Evolutionary conservation across 2,329 filamentous ascomycete species (phyloP), one percentile per base, ranked within the genome.

Genomic region (Fusarium continuum): DNA sequence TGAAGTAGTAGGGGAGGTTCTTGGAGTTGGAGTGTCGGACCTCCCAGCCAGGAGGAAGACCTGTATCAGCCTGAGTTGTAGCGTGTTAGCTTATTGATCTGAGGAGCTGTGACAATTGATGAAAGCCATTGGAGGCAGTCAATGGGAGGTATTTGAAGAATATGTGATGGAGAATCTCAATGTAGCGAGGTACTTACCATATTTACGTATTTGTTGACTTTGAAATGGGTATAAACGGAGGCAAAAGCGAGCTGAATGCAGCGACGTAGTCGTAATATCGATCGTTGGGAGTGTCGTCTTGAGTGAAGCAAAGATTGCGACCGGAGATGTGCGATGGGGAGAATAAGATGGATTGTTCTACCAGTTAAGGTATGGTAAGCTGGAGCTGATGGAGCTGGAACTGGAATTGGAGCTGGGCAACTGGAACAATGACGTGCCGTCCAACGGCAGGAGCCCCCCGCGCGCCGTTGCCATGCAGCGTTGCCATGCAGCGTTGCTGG

Each of bases 1-100:
- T 96, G 89, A 97, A 98, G 83, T 98, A 99, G 84, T 99, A 99
- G 31, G 95, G 95, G 29, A 98, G 90, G 80, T 96, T 96, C 83
- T 97, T 98, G 78, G 92, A 96, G 83, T 97, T 96, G 78, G 92
- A 97, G 81, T 96, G 92, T 77, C 95, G 92, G 74, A 99, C 92
- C 81, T 98, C 95, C 93, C 94, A 97, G 77, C 88, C 88, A 44
- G 87, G 77, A 62, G 93, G 93, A 64, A 97, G 87, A 76, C 94
- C 94, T 69, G 90, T 88, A 53, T 93, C 90, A 73, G 85, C 80
- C 87, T 90, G 69, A 10, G 11, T 45, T 25, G 23, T 6, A 22
- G 19, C 29, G 11, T 22, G 49, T 67, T 52, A 68, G 61, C 32
- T 22, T 10, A 9, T 17, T 41, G 29, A 5, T 36, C n/a, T 28